Evolutionary conservation across 768 basidiomycete genomes (phyloP).

Genomic region (Psilocybe tampanensis): DNA sequence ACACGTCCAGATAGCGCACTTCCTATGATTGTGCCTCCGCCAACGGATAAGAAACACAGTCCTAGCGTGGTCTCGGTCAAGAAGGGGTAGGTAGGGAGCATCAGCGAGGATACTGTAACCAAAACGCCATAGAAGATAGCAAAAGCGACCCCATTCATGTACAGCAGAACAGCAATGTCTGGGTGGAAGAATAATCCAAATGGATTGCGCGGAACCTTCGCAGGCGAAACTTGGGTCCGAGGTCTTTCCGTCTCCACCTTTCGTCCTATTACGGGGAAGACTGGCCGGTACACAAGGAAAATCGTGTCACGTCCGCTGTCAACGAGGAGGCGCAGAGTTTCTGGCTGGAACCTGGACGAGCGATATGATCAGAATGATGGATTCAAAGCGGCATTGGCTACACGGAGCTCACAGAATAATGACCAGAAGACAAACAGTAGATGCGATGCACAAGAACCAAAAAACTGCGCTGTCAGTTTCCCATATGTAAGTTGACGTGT

Average conservation of each 20-base stretch:
- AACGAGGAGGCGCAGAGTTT: conserved; percentile 56
- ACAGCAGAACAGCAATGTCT: conserved; percentile 57
- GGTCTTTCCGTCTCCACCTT: conserved; percentile 26
- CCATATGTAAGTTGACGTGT: neutral
- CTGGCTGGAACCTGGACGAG: conserved; percentile 48
- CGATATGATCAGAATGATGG: neutral
- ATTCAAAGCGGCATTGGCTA: neutral
- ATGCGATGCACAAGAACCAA: conserved; percentile 59
- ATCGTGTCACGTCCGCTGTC: conserved; percentile 54
- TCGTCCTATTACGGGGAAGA: conserved; percentile 50
- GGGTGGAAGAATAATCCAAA: conserved; percentile 54
- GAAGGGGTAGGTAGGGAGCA: conserved; percentile 57
- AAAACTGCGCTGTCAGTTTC: conserved; percentile 51
- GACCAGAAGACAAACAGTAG: conserved; percentile 45
- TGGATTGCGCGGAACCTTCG: conserved; percentile 54
- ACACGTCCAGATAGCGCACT: conserved; percentile 58
- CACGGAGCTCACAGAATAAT: conserved; percentile 44
- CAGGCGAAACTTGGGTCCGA: conserved; percentile 23
- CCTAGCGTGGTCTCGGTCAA: conserved; percentile 69
- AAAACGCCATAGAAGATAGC: conserved; percentile 62
- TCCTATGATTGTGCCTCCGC: conserved; percentile 69
- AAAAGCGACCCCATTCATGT: conserved; percentile 52
- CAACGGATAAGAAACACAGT: conserved; percentile 77
- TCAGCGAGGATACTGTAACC: conserved; percentile 65
- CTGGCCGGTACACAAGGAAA: conserved; percentile 51